Evolutionary conservation across 2,329 filamentous ascomycete species (phyloP).

Genomic region (Fusarium annulatum): DNA sequence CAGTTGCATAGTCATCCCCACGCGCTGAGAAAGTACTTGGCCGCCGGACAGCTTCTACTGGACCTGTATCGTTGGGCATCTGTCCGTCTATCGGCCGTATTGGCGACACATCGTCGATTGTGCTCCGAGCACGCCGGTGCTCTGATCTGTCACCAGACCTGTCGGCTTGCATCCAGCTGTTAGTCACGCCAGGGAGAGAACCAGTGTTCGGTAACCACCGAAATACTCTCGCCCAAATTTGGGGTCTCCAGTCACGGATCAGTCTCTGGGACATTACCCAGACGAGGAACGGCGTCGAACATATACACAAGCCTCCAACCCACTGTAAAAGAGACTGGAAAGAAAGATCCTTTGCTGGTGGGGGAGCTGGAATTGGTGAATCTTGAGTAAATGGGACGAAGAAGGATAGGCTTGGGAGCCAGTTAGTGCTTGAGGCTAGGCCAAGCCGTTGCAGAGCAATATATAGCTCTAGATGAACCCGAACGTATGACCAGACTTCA

Average conservation of each 20-base stretch:
- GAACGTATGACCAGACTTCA: conserved; percentile 55
- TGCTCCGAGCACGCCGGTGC: conserved; percentile 36
- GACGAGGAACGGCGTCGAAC: conserved; percentile 59
- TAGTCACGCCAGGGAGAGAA: conserved; percentile 42
- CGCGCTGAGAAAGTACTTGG: conserved; percentile 60
- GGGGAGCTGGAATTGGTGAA: conserved; percentile 62
- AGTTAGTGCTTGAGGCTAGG: conserved; percentile 54
- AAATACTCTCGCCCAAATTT: conserved; percentile 55
- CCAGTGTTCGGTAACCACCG: conserved; percentile 54
- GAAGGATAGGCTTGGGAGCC: conserved; percentile 60
- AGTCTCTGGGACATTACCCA: conserved; percentile 58
- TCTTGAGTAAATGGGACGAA: conserved; percentile 65
- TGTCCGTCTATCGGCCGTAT: conserved; percentile 47
- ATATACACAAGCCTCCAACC: conserved; percentile 55
- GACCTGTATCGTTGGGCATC: conserved; percentile 39
- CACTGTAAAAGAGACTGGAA: conserved; percentile 56
- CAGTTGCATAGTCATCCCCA: conserved; percentile 65
- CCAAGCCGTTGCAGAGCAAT: conserved; percentile 64
- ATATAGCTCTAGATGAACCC: conserved; percentile 63
- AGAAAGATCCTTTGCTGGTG: conserved; percentile 54
- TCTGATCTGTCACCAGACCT: conserved; percentile 32
- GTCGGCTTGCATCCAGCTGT: conserved; percentile 21
- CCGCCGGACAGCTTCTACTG: conserved; percentile 52
- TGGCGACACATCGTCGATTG: conserved; percentile 42
- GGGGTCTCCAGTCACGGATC: conserved; percentile 50